These are phyloP conservation scores for Psilocybe subaeruginosa DNA, from an alignment of 768 basidiomycete genomes.

Conservation along the genomic window DNA sequence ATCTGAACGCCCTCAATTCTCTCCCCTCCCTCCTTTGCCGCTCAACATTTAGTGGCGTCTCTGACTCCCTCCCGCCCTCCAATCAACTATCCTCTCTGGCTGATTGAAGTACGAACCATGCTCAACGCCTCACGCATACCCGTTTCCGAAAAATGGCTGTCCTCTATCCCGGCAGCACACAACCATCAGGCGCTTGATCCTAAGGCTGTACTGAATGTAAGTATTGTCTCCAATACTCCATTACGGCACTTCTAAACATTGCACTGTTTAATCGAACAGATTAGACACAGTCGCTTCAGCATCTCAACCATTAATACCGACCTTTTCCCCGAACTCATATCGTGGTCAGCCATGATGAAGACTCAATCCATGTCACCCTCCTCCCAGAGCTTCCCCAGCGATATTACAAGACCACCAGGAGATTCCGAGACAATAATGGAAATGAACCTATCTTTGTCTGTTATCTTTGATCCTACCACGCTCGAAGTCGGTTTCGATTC, in stretches of 20 bases:
- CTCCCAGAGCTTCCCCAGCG: conserved; percentile 29
- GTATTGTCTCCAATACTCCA: background rate
- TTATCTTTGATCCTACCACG: conserved; percentile 38
- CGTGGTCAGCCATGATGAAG: conserved; percentile 30
- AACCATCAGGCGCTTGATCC: conserved; percentile 13
- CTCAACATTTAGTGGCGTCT: background rate
- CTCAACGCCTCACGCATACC: conserved; percentile 21
- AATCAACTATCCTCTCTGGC: background rate
- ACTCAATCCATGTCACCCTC: conserved; percentile 13
- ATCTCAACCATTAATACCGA: conserved; percentile 29
- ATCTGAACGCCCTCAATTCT: conserved; percentile 8
- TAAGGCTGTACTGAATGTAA: conserved; percentile 17
- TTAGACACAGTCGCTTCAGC: conserved; percentile 21
- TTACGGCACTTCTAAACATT: background rate
- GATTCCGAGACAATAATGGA: conserved; percentile 23
- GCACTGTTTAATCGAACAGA: conserved; percentile 6
- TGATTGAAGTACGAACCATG: conserved; percentile 13
- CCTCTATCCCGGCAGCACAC: conserved; percentile 3
- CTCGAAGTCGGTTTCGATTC: conserved; percentile 39
- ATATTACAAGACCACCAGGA: conserved; percentile 25
- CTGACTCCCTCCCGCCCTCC: conserved; percentile 2
- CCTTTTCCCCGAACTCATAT: conserved; percentile 31
- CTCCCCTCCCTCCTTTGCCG: conserved; percentile 10
- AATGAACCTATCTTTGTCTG: conserved; percentile 13
- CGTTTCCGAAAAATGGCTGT: conserved; percentile 22